Conservation (phyloP, 306 rosid species). For the Ormosia semicastrata region DNA sequence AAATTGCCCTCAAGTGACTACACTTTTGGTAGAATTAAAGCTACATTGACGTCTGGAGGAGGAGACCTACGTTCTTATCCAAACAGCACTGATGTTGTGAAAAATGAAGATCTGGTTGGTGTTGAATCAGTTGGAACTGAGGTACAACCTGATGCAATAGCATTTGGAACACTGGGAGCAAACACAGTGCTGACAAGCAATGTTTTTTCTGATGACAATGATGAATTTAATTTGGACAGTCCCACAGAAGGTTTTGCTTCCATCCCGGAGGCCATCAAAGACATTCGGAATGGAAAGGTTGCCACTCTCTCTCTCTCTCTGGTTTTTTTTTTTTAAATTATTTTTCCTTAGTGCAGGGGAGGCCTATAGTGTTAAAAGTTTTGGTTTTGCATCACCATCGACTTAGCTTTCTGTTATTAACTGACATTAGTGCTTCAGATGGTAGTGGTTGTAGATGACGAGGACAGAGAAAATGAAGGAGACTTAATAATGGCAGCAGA, state of each 20-base stretch:
- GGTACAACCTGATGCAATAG: slow-evolving; percentile 37
- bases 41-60: slow-evolving; percentile 55
- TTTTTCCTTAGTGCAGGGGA: neutral
- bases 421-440: slow-evolving; percentile 44
- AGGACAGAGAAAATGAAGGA: slow-evolving; percentile 93
- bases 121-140: slow-evolving; percentile 36
- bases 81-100: slow-evolving; percentile 21
- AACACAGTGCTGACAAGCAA: slow-evolving; percentile 35
- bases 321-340: no score
- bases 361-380: neutral
- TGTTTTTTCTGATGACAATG: slow-evolving; percentile 50
- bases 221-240: slow-evolving; percentile 61
- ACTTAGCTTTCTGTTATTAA: slow-evolving; percentile 24
- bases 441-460: slow-evolving; percentile 86
- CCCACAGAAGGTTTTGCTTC: slow-evolving; percentile 83
- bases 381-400: neutral
- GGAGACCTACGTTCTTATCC: slow-evolving; percentile 50
- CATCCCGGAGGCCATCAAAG: slow-evolving; percentile 74
- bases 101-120: slow-evolving; percentile 13
- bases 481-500: slow-evolving; percentile 85
- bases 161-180: slow-evolving; percentile 45
- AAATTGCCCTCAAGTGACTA: slow-evolving; percentile 29
- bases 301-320: slow-evolving; percentile 9
- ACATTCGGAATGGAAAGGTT: slow-evolving; percentile 85
- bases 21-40: slow-evolving; percentile 44